Conservation (phyloP, 139 green algal species). For the Chlorella sp. region DNA sequence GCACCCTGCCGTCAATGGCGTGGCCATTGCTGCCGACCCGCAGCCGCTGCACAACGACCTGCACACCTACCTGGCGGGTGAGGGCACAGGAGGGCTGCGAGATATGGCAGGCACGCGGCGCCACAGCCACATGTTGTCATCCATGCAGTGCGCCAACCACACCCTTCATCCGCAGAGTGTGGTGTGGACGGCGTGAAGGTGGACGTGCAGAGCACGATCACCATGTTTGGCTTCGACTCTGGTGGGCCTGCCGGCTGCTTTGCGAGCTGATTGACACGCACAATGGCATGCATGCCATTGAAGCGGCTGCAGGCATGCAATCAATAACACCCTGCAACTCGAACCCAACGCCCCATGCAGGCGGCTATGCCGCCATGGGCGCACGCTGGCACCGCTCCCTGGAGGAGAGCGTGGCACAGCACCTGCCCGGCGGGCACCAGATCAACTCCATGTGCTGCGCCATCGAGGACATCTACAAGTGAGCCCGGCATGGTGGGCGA, state of each 20-base stretch:
- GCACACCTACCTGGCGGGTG: constrained; percentile 59
- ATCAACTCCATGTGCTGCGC: constrained; percentile 99
- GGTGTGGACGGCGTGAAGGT: constrained; percentile 80
- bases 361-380: constrained; percentile 72
- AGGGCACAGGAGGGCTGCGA: too few species aligned
- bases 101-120: too few species aligned
- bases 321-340: too few species aligned
- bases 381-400: constrained; percentile 68
- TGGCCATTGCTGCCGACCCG: constrained; percentile 54
- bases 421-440: constrained; percentile 90
- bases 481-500: too few species aligned
- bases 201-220: constrained; percentile 65
- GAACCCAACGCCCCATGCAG: constrained; percentile 27
- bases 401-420: constrained; percentile 72
- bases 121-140: too few species aligned
- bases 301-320: too few species aligned
- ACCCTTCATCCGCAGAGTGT: not conserved
- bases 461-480: constrained; percentile 70
- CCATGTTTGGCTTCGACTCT: constrained; percentile 48
- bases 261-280: too few species aligned
- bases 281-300: too few species aligned
- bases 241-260: too few species aligned
- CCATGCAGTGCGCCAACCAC: too few species aligned
- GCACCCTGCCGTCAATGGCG: constrained; percentile 33
- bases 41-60: constrained; percentile 61